Evolutionary conservation across 2,329 filamentous ascomycete genomes (phyloP).

Genomic region (Aspergillus piperis): DNA sequence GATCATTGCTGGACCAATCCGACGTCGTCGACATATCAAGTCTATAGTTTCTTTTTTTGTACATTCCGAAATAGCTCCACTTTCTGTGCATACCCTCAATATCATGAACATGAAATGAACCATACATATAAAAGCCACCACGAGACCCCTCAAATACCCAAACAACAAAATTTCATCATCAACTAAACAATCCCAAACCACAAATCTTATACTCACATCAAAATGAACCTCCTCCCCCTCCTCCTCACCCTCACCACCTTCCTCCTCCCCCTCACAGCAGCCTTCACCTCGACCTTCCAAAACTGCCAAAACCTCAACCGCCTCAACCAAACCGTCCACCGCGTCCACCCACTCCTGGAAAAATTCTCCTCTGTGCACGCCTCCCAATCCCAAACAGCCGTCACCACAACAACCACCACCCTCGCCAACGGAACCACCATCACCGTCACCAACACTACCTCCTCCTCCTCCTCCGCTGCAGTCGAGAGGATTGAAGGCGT

Average conservation of each 20-base stretch:
- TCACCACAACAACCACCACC: background rate
- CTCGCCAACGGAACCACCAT: background rate
- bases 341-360: conserved; percentile 10
- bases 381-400: background rate
- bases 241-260: background rate
- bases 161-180: too few species aligned
- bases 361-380: background rate
- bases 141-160: too few species aligned
- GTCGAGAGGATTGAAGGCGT: background rate
- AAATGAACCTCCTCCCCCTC: background rate
- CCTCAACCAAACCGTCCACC: conserved; percentile 9
- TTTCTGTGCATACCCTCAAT: background rate
- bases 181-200: too few species aligned
- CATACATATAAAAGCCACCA: background rate
- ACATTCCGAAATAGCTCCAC: background rate
- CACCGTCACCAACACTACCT: background rate
- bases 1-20: background rate
- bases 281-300: background rate
- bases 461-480: background rate
- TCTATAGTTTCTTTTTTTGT: background rate
- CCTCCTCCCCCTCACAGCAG: background rate
- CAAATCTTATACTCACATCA: background rate
- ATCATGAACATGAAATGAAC: background rate
- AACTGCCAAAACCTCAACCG: conserved; percentile 11
- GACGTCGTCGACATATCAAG: background rate